Conservation (phyloP, 2,329 filamentous ascomycete species). For the Sordariomycetes sp. region DNA sequence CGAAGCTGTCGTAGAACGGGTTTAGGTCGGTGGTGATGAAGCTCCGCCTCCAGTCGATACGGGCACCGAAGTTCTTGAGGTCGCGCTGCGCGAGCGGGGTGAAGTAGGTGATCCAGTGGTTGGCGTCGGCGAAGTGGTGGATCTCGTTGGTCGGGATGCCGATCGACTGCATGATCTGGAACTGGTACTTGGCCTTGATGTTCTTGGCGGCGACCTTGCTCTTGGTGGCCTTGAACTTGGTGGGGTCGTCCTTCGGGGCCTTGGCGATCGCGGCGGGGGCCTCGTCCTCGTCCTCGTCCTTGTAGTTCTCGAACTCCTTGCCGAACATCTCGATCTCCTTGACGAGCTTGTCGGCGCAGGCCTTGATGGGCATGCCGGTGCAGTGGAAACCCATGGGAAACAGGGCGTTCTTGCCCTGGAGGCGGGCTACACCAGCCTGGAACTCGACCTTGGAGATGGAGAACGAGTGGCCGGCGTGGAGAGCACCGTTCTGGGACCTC, state of each 20-base stretch:
- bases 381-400: slow-evolving; percentile 88
- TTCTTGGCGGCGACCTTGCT: slow-evolving; percentile 84
- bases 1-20: slow-evolving; percentile 90
- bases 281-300: slow-evolving; percentile 32
- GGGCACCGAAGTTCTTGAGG: slow-evolving; percentile 68
- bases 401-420: slow-evolving; percentile 77
- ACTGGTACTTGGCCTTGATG: slow-evolving; percentile 88
- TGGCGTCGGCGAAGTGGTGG: slow-evolving; percentile 82
- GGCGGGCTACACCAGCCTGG: slow-evolving; percentile 69
- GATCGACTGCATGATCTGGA: slow-evolving; percentile 87
- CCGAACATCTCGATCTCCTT: slow-evolving; percentile 86
- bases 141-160: slow-evolving; percentile 83
- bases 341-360: slow-evolving; percentile 87
- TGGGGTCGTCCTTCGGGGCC: slow-evolving; percentile 65
- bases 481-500: slow-evolving; percentile 68
- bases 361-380: slow-evolving; percentile 97
- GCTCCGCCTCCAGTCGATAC: slow-evolving; percentile 86
- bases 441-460: slow-evolving; percentile 91
- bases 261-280: slow-evolving; percentile 43
- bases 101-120: slow-evolving; percentile 86
- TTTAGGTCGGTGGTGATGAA: slow-evolving; percentile 96
- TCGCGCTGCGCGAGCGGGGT: slow-evolving; percentile 41
- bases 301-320: slow-evolving; percentile 67
- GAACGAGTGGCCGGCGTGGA: slow-evolving; percentile 88
- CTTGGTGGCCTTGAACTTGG: slow-evolving; percentile 88